Conservation (phyloP, 2,329 filamentous ascomycete species). For the Penicillium thymicola region DNA sequence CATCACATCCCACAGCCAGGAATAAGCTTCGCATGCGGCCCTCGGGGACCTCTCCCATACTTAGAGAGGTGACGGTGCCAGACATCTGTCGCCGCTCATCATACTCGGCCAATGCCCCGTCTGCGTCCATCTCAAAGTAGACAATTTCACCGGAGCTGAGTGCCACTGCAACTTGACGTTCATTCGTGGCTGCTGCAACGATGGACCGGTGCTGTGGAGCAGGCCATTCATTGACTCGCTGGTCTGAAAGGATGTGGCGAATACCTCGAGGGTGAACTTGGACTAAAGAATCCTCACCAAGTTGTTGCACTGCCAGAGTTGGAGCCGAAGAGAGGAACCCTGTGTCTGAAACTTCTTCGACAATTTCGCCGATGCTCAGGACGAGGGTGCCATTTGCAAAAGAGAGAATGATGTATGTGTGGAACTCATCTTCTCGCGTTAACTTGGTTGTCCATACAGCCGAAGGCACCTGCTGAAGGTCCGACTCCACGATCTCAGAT, state of each 20-base stretch:
- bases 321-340: slow-evolving; percentile 86
- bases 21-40: slow-evolving; percentile 87
- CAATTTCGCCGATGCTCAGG: slow-evolving; percentile 91
- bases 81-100: slow-evolving; percentile 94
- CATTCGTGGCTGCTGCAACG: slow-evolving; percentile 88
- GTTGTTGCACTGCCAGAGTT: slow-evolving; percentile 87
- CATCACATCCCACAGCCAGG: slow-evolving; percentile 92
- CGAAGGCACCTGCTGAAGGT: slow-evolving; percentile 80
- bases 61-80: slow-evolving; percentile 91
- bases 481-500: slow-evolving; percentile 91
- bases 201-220: slow-evolving; percentile 92
- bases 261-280: slow-evolving; percentile 98
- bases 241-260: slow-evolving; percentile 74
- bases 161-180: slow-evolving; percentile 87
- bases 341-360: slow-evolving; percentile 91
- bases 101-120: slow-evolving; percentile 88
- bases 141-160: slow-evolving; percentile 95
- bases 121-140: slow-evolving; percentile 95
- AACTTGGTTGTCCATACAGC: slow-evolving; percentile 96
- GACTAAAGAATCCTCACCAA: slow-evolving; percentile 87
- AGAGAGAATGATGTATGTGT: slow-evolving; percentile 93
- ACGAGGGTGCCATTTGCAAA: slow-evolving; percentile 88
- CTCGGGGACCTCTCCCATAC: slow-evolving; percentile 86
- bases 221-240: slow-evolving; percentile 86
- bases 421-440: slow-evolving; percentile 74